Evolutionary conservation across 1,139 yeast genomes (phyloP).

Genomic region (Arxiozyma slooffiae): DNA sequence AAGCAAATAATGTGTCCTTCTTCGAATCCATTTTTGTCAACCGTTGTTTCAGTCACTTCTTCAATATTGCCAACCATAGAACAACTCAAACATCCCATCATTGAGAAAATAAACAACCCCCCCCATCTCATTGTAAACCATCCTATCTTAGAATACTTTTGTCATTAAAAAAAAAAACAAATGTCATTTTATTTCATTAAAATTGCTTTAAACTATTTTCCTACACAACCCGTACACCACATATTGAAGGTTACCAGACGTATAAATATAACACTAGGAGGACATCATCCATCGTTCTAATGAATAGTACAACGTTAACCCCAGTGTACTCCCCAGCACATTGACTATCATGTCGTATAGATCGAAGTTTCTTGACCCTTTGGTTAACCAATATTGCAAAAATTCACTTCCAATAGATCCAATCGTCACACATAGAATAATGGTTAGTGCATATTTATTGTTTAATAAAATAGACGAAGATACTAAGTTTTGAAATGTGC

Average conservation of each 20-base stretch:
- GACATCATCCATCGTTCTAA: background rate
- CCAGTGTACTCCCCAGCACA: slow-evolving; percentile 29
- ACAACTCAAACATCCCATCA: background rate
- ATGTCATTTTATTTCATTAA: background rate
- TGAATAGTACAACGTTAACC: slow-evolving; percentile 10
- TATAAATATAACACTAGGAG: no score
- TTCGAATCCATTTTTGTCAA: background rate
- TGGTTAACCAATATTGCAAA: slow-evolving; percentile 38
- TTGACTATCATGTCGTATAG: slow-evolving; percentile 40
- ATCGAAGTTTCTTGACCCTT: slow-evolving; percentile 39
- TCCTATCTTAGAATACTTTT: background rate
- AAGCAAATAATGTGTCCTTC: background rate
- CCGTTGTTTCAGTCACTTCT: background rate
- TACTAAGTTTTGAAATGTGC: no score
- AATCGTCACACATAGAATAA: slow-evolving; percentile 36
- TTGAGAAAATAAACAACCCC: no score
- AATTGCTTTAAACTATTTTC: background rate
- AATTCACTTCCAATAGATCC: slow-evolving; percentile 47
- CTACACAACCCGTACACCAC: background rate
- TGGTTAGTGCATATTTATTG: slow-evolving; percentile 32
- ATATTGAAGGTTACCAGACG: no score
- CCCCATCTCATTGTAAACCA: background rate
- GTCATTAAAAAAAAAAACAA: no score
- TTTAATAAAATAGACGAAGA: background rate
- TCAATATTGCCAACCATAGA: background rate